A percentile compares a stretch with the other conserved stretches of the same genome.
These are phyloP conservation scores for Penicillium nucicola DNA, from an alignment of 495 filamentous ascomycete species.

Conservation along the genomic window DNA sequence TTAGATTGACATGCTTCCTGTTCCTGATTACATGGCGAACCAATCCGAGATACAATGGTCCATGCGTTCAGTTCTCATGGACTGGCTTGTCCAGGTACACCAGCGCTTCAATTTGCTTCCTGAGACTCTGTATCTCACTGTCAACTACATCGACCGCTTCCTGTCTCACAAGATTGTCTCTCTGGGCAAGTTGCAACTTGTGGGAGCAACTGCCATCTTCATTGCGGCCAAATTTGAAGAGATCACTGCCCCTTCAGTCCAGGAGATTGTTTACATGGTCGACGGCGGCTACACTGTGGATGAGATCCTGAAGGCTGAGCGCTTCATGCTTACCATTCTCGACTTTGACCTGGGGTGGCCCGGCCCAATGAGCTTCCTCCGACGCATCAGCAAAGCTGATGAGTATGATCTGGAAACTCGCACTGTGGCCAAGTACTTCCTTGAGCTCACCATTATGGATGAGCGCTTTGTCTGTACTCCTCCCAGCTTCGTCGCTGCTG, in stretches of 20 bases:
- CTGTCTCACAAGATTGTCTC: slow-evolving; percentile 93
- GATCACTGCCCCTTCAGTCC: slow-evolving; percentile 90
- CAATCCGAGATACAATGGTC: slow-evolving; percentile 99
- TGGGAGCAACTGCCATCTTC: slow-evolving; percentile 93
- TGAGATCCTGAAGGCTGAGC: slow-evolving; percentile 94
- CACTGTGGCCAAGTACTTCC: slow-evolving; percentile 96
- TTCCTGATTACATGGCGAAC: slow-evolving; percentile 91
- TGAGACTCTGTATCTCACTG: slow-evolving; percentile 88
- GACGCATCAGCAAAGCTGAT: slow-evolving; percentile 96
- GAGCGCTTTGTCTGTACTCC: slow-evolving; percentile 91
- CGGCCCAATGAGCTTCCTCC: slow-evolving; percentile 95
- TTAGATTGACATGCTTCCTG: slow-evolving; percentile 77
- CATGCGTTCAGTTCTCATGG: slow-evolving; percentile 95
- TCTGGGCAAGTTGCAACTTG: slow-evolving; percentile 89
- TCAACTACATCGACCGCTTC: slow-evolving; percentile 97
- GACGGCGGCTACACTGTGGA: slow-evolving; percentile 84
- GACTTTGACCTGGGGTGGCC: slow-evolving; percentile 95
- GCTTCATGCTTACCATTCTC: slow-evolving; percentile 96
- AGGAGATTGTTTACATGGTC: slow-evolving; percentile 98
- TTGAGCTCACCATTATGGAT: slow-evolving; percentile 96
- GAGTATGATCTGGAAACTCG: slow-evolving; percentile 95
- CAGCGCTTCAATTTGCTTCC: slow-evolving; percentile 85
- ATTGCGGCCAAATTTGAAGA: slow-evolving; percentile 98
- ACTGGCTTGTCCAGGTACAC: slow-evolving; percentile 97
- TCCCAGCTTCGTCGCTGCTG: slow-evolving; percentile 86